Evolutionary conservation across 2,329 filamentous ascomycete genomes (phyloP).

Genomic region (Monosporascus cannonballus): DNA sequence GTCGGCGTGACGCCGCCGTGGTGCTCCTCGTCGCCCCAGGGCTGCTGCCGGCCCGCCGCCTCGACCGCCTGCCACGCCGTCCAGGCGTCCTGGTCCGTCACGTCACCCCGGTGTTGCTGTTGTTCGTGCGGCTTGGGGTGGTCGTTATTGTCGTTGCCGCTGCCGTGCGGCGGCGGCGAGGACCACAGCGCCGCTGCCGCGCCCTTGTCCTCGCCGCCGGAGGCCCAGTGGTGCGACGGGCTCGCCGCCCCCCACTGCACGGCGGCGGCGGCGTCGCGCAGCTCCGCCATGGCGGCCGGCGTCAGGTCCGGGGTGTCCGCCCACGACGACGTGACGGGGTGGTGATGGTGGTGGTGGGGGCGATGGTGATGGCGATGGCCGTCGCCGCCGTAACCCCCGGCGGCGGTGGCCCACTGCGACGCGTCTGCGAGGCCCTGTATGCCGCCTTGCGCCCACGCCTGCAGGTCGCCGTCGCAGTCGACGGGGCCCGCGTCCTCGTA

Average conservation of each 20-base stretch:
- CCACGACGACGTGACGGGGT: background rate
- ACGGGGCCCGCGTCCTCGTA: constrained; percentile 4
- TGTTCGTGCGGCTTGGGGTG: background rate
- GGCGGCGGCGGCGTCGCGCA: background rate
- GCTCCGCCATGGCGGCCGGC: background rate
- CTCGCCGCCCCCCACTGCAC: background rate
- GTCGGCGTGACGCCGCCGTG: background rate
- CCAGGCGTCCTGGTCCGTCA: constrained; percentile 12
- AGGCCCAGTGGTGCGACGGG: background rate
- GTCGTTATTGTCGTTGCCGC: background rate
- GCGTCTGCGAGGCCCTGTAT: background rate
- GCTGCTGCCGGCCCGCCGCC: constrained; percentile 2
- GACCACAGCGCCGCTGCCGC: constrained; percentile 10
- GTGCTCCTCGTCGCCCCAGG: background rate
- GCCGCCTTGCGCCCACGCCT: constrained; percentile 1
- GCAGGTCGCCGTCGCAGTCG: constrained; percentile 9
- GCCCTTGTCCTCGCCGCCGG: background rate
- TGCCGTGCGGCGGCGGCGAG: background rate
- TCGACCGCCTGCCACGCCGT: constrained; percentile 8
- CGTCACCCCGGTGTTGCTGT: background rate
- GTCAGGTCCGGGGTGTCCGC: background rate
- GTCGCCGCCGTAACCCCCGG: background rate
- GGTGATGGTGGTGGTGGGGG: background rate
- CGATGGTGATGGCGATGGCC: background rate
- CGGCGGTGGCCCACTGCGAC: background rate